A percentile compares a stretch with the other conserved stretches of the same genome.
These are phyloP conservation scores for Penicillium sclerotigenum DNA, from an alignment of 2,329 filamentous ascomycete species.

Conservation along the genomic window DNA sequence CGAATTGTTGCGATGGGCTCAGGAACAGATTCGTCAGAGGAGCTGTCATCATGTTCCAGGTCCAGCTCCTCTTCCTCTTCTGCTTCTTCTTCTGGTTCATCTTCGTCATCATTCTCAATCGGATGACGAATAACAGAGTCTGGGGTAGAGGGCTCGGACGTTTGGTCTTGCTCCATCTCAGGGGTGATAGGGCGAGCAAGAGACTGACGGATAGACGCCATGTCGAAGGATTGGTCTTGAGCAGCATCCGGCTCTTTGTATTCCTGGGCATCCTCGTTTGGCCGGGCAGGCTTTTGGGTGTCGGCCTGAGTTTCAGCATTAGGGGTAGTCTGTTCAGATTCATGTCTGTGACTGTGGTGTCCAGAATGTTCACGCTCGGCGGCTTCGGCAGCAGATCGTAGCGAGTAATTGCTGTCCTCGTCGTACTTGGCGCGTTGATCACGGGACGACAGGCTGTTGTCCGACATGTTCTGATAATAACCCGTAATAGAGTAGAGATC, in stretches of 20 bases:
- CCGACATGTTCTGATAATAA: slow-evolving; percentile 55
- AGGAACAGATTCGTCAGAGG: slow-evolving; percentile 62
- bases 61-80: slow-evolving; percentile 35
- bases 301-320: slow-evolving; percentile 17
- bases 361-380: slow-evolving; percentile 1
- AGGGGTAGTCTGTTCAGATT: slow-evolving; percentile 34
- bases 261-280: slow-evolving; percentile 37
- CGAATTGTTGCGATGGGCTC: slow-evolving; percentile 86
- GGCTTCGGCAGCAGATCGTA: slow-evolving; percentile 35
- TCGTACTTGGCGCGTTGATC: slow-evolving; percentile 44
- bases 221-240: slow-evolving; percentile 32
- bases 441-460: slow-evolving; percentile 28
- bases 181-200: slow-evolving; percentile 43
- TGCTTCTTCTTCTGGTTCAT: slow-evolving; percentile 1
- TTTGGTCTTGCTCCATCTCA: slow-evolving; percentile 58
- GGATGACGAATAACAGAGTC: slow-evolving; percentile 86
- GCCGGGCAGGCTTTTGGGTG: neutral
- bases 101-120: slow-evolving; percentile 45
- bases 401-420: slow-evolving; percentile 58
- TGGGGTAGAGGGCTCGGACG: slow-evolving; percentile 67
- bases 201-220: slow-evolving; percentile 37
- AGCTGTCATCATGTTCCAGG: slow-evolving; percentile 29
- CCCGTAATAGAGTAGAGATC: slow-evolving; percentile 65
- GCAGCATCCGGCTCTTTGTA: slow-evolving; percentile 26
- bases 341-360: slow-evolving; percentile 30